Evolutionary conservation across 208 protist species (phyloP).

Genomic region (Eutreptiella sp.): DNA sequence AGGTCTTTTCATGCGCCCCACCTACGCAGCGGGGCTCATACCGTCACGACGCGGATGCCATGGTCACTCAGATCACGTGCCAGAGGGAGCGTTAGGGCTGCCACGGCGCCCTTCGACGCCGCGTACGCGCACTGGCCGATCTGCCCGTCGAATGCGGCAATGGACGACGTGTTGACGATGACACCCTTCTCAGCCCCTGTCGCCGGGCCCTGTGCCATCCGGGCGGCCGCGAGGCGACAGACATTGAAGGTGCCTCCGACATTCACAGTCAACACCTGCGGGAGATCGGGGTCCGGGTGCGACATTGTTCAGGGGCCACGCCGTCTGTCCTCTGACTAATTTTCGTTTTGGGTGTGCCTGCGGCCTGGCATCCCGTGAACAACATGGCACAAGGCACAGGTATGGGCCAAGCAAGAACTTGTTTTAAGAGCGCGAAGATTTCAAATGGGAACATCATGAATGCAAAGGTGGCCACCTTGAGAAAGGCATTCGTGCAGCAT

Average conservation of each 20-base stretch:
- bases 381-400: no score
- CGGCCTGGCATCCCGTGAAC: no score
- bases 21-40: no score
- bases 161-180: slow-evolving; percentile 65
- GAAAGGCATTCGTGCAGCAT: no score
- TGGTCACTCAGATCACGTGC: slow-evolving; percentile 49
- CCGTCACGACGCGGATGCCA: slow-evolving; percentile 62
- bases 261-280: slow-evolving; percentile 56
- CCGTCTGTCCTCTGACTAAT: no score
- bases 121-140: slow-evolving; percentile 70
- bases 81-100: slow-evolving; percentile 60
- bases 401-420: no score
- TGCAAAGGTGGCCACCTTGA: no score
- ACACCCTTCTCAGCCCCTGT: slow-evolving; percentile 52
- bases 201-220: slow-evolving; percentile 42
- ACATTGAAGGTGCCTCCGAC: slow-evolving; percentile 69
- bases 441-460: no score
- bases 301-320: not conserved
- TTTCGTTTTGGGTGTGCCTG: no score
- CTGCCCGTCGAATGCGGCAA: slow-evolving; percentile 74
- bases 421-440: no score
- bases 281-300: no score
- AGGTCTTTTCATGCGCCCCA: no score
- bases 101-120: slow-evolving; percentile 64
- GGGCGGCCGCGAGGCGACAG: slow-evolving; percentile 45